These are phyloP conservation scores for Suhomyces bolitotheri DNA, from an alignment of 1,139 yeast genomes.

Conservation along the genomic window DNA sequence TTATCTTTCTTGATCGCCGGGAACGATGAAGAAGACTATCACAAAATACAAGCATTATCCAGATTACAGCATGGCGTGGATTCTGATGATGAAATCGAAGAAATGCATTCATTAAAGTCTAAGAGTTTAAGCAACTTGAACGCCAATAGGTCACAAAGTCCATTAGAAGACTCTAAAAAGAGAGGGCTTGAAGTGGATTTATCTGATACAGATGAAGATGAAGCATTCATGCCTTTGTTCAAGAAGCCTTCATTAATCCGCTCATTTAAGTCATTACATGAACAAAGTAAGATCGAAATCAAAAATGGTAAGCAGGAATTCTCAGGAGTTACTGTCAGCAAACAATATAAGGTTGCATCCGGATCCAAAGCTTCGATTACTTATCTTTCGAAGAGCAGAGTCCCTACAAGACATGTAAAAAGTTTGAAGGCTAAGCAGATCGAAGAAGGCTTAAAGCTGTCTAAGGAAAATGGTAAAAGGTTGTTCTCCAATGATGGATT, in stretches of 20 bases:
- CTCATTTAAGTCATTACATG: conserved; percentile 45
- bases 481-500: conserved; percentile 24
- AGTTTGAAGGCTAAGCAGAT: conserved; percentile 33
- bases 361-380: conserved; percentile 63
- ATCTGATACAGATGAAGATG: conserved; percentile 33
- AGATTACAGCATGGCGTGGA: conserved; percentile 39
- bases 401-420: conserved; percentile 19
- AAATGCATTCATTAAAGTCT: conserved; percentile 48
- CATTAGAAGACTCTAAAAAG: conserved; percentile 13
- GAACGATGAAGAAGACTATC: conserved; percentile 33
- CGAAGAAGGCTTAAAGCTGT: conserved; percentile 27
- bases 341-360: conserved; percentile 55
- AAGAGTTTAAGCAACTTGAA: conserved; percentile 43
- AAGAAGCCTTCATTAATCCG: conserved; percentile 51
- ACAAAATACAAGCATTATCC: conserved; percentile 34
- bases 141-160: conserved; percentile 23
- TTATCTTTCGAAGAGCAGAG: conserved; percentile 44
- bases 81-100: conserved; percentile 44
- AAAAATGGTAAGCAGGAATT: conserved; percentile 42
- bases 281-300: conserved; percentile 35
- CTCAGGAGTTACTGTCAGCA: conserved; percentile 58
- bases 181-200: conserved; percentile 6
- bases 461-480: conserved; percentile 20
- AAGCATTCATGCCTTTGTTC: conserved; percentile 38
- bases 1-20: conserved; percentile 58